phyloP scores from a whole-genome alignment of 2,329 filamentous ascomycete genomes.

The Sclerotinia nivalis region DNA sequence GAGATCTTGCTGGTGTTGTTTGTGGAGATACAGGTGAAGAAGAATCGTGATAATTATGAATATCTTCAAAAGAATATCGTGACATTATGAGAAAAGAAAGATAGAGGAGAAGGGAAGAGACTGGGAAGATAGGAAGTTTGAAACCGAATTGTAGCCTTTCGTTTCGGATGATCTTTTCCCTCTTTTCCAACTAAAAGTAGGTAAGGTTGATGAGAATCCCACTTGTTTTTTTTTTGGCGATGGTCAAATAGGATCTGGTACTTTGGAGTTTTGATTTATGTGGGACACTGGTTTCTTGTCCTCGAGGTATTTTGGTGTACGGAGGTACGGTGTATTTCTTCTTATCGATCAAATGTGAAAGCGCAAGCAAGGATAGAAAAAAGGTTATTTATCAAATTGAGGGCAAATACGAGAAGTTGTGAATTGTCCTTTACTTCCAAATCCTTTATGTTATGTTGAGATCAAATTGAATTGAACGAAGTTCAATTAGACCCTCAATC shows the following conservation, averaged over 20 bases:
- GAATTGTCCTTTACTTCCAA: background rate
- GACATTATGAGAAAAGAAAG: conserved; percentile 5
- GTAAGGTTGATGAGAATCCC: background rate
- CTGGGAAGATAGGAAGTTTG: background rate
- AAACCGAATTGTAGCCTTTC: background rate
- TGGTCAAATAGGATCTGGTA: conserved; percentile 3
- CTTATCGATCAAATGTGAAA: conserved; percentile 7
- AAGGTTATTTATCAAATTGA: background rate
- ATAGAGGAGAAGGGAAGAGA: background rate
- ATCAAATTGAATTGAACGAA: background rate
- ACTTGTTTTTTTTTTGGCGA: background rate
- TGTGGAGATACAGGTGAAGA: conserved; percentile 12
- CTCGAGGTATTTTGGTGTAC: background rate
- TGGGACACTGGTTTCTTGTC: conserved; percentile 1
- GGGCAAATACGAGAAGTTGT: conserved; percentile 6
- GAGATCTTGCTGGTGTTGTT: background rate
- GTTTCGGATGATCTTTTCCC: conserved; percentile 14
- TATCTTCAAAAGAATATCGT: conserved; percentile 12
- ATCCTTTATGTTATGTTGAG: no score
- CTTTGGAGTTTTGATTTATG: background rate
- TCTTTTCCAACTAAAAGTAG: conserved; percentile 11
- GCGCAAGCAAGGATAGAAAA: background rate
- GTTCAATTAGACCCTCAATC: background rate
- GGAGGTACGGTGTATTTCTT: background rate
- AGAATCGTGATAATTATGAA: conserved; percentile 3